A percentile compares a stretch with the other conserved stretches of the same genome.
Evolutionary conservation across 345 rosid genomes (phyloP).

Genomic region (Rubroshorea leprosula): DNA sequence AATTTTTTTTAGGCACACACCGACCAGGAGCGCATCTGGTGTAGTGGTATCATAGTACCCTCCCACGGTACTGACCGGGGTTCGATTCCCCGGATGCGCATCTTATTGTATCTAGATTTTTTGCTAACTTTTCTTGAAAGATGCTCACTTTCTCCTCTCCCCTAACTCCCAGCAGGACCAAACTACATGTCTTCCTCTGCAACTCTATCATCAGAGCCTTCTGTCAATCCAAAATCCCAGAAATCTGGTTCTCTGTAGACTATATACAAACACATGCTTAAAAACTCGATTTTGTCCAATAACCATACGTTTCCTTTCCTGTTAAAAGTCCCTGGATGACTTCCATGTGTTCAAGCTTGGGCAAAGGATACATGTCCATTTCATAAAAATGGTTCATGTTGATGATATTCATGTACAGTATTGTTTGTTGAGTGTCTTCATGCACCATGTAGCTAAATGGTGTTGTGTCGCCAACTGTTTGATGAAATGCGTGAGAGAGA

Average conservation of each 20-base stretch:
- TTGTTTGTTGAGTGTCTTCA: conserved; percentile 29
- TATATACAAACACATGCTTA: conserved; percentile 35
- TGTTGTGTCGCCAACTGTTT: conserved; percentile 36
- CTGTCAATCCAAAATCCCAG: conserved; percentile 34
- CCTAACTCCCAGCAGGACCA: conserved; percentile 15
- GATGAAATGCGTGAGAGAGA: conserved; percentile 48
- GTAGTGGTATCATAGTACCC: conserved; percentile 99
- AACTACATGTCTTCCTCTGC: conserved; percentile 45
- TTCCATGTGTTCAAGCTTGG: conserved; percentile 25
- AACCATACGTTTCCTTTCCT: conserved; percentile 51
- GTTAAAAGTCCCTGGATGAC: conserved; percentile 44
- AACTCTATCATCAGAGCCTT: conserved; percentile 45
- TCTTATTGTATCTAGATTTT: background rate
- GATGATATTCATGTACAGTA: conserved; percentile 45
- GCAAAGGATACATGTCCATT: conserved; percentile 36
- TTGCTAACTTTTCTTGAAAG: too few species aligned
- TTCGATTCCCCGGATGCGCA: conserved; percentile 97
- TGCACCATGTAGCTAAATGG: conserved; percentile 32
- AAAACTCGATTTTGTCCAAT: conserved; percentile 27
- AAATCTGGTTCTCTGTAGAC: conserved; percentile 22
- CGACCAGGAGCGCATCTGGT: conserved; percentile 59
- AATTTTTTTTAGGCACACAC: too few species aligned
- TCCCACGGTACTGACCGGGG: conserved; percentile 98
- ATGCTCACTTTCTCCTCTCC: conserved; percentile 27
- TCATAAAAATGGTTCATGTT: conserved; percentile 33